Conservation (phyloP, 2,329 filamentous ascomycete species). For the Exserohilum rostratum region DNA sequence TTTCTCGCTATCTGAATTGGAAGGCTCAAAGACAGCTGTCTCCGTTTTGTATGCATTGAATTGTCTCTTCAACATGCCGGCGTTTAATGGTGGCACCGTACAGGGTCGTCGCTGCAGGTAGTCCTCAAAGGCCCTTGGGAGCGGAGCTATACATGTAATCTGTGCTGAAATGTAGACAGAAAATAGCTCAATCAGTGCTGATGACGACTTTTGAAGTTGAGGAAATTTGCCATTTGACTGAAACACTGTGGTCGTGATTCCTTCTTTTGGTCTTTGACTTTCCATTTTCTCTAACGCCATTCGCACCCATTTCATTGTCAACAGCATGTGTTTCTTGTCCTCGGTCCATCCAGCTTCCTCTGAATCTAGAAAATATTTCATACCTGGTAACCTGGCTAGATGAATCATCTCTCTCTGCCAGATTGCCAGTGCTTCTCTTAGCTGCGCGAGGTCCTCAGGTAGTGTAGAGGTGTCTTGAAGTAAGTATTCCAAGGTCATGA, state of each 20-base stretch:
- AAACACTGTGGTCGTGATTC: not conserved
- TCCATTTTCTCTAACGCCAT: conserved; percentile 6
- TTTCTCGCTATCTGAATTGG: no score
- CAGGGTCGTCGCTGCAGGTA: no score
- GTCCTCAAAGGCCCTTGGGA: no score
- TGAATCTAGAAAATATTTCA: conserved; percentile 6
- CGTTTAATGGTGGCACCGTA: not conserved
- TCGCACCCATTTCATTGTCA: conserved; percentile 5
- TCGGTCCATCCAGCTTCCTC: conserved; percentile 12
- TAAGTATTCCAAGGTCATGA: conserved; percentile 7
- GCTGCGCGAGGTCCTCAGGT: not conserved
- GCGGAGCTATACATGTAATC: no score
- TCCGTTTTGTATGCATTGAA: no score
- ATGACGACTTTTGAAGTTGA: not conserved
- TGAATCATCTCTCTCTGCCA: conserved; percentile 15
- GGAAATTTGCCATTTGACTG: not conserved
- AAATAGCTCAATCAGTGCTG: no score
- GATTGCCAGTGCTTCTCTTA: conserved; percentile 7
- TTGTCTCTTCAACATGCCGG: no score
- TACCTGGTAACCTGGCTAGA: conserved; percentile 17
- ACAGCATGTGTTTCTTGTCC: conserved; percentile 9
- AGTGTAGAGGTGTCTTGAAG: conserved; percentile 1
- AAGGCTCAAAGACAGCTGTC: no score
- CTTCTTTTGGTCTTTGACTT: not conserved
- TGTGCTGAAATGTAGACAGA: no score